phyloP scores from a whole-genome alignment of 768 basidiomycete species.

The Lactarius psammicola region DNA sequence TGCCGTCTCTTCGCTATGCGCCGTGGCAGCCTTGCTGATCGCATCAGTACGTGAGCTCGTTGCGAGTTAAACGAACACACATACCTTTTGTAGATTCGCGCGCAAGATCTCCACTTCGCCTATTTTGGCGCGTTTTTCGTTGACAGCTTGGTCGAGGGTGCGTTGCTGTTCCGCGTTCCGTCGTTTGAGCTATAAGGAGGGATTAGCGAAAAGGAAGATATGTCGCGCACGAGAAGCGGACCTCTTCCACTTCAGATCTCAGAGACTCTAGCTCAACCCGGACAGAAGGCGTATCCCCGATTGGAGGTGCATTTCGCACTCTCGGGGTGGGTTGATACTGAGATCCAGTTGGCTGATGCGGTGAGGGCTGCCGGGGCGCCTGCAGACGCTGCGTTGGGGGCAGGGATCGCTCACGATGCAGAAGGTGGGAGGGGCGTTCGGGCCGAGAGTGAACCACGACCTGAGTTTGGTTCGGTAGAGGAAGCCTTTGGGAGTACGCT shows the following conservation, averaged over 20 bases:
- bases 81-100: conserved; percentile 25
- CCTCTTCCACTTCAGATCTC: conserved; percentile 18
- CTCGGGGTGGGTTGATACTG: not conserved
- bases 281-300: not conserved
- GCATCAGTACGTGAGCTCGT: not conserved
- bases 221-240: not conserved
- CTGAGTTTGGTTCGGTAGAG: conserved; percentile 1
- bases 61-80: no score
- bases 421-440: not conserved
- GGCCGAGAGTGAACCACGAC: not conserved
- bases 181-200: conserved; percentile 11
- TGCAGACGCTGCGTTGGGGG: not conserved
- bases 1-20: conserved; percentile 20
- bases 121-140: conserved; percentile 27
- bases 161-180: conserved; percentile 20
- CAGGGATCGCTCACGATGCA: not conserved
- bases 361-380: not conserved
- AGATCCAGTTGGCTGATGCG: not conserved
- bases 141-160: conserved; percentile 22
- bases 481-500: not conserved
- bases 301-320: not conserved
- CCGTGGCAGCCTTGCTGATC: conserved; percentile 3
- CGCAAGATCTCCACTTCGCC: conserved; percentile 29
- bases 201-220: not conserved
- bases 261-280: conserved; percentile 10